A percentile compares a stretch with the other conserved stretches of the same genome.
These are phyloP conservation scores for Nemophila menziesii DNA, from an alignment of 257 asterid genomes.

Conservation along the genomic window DNA sequence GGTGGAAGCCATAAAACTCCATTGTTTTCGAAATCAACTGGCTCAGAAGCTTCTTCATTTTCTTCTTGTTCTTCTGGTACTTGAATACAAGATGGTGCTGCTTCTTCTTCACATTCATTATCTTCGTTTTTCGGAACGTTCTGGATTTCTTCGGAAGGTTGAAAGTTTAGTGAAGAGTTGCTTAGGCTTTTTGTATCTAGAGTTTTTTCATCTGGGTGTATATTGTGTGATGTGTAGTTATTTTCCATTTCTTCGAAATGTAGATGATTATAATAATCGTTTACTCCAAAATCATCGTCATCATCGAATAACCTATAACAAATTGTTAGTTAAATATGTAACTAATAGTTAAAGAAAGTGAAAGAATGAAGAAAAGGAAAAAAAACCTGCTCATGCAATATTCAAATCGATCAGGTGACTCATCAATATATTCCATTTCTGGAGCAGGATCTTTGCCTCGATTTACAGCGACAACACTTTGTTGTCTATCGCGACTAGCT, in stretches of 20 bases:
- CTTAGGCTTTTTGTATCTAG: slow-evolving; percentile 32
- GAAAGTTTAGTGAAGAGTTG: slow-evolving; percentile 34
- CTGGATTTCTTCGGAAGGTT: slow-evolving; percentile 40
- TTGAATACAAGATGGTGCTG: slow-evolving; percentile 57
- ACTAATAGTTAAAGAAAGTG: too few relatives aligned
- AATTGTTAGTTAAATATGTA: too few relatives aligned
- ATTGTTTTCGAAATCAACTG: slow-evolving; percentile 78
- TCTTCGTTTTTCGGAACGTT: slow-evolving; percentile 37
- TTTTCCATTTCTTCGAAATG: slow-evolving; percentile 37
- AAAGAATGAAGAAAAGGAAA: slow-evolving; percentile 7
- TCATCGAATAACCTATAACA: too few relatives aligned
- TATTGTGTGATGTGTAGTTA: slow-evolving; percentile 38
- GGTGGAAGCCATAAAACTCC: slow-evolving; percentile 96
- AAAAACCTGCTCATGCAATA: slow-evolving; percentile 48
- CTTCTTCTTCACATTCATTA: slow-evolving; percentile 58
- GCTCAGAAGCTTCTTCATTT: too few relatives aligned
- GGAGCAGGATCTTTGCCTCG: slow-evolving; percentile 21
- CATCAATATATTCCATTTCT: slow-evolving; percentile 23
- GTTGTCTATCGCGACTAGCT: slow-evolving; percentile 36
- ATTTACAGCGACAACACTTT: slow-evolving; percentile 25
- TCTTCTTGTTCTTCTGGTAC: slow-evolving; percentile 56
- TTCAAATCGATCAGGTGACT: slow-evolving; percentile 26
- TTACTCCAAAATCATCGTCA: slow-evolving; percentile 36
- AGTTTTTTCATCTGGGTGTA: slow-evolving; percentile 52
- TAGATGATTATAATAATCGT: slow-evolving; percentile 41